Base-by-base conservation (phyloP, 2,329 filamentous ascomycete species). In the Coniochaeta sp. region DNA sequence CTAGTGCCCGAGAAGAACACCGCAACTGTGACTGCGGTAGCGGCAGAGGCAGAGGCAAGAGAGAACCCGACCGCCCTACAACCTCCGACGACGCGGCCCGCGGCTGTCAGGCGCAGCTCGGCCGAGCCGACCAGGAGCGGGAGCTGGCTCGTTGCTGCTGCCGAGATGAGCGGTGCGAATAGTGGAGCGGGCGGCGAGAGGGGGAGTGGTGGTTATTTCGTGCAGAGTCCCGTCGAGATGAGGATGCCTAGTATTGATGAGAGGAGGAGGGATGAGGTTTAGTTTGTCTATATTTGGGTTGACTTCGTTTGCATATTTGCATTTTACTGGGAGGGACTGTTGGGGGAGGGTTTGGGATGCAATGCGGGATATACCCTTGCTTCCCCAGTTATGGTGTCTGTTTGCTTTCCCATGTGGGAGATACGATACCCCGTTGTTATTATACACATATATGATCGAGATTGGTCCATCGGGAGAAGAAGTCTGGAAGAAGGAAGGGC, bases 21-120 rank as follows among this genome's bases (percentile, higher is more conserved):
- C n/a, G n/a, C n/a, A n/a, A n/a, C n/a, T n/a, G n/a, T n/a, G n/a
- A 62, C 62, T 3, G 60, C 67, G 10, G 61, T 62, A 12, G 27
- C 27, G 27, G 27, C 27, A 12, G 27, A 6, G 8, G 59, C 60
- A 5, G 67, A 71, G 54, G 66, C 70, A 60, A 57, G 61, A 35
- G 68, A 67, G 51, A 60, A 66, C 42, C 57, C 62, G 7, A 53
- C 64, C 46, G 57, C 60, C 18, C 49, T 42, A 2, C 32, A 38
- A 27, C 31, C 38, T 24, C 33, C 31, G 31, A 12, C 46, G 52
- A 48, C 24, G 52, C 14, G 26, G 30, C 30, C n/a, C n/a, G n/a
- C n/a, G n/a, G n/a, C n/a, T n/a, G n/a, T n/a, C 49, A 51, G 31
- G 49, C 47, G n/a, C 14, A 52, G 48, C 51, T 50, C 55, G 24